Evolutionary conservation across 192 early-diverging fungal species (phyloP).

Genomic region (Dispira parvispora): DNA sequence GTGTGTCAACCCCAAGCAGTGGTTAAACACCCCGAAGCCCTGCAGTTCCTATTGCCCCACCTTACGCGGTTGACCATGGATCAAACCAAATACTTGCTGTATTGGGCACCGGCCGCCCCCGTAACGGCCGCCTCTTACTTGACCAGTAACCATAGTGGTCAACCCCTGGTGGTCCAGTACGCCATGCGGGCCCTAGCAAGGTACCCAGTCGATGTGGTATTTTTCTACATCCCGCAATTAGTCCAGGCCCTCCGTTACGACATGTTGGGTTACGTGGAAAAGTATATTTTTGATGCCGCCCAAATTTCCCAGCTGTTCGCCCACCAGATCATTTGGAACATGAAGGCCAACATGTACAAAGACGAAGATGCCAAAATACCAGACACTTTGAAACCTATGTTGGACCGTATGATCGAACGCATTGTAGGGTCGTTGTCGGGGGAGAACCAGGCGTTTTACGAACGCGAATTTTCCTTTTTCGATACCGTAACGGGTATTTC

Average conservation of each 20-base stretch:
- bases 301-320: constrained; percentile 92
- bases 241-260: constrained; percentile 91
- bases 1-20: constrained; percentile 43
- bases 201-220: constrained; percentile 84
- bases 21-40: constrained; percentile 51
- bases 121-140: constrained; percentile 73
- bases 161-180: constrained; percentile 92
- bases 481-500: constrained; percentile 91
- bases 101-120: constrained; percentile 81
- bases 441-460: constrained; percentile 76
- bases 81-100: constrained; percentile 51
- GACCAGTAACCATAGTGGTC: constrained; percentile 45
- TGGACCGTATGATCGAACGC: constrained; percentile 75
- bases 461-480: constrained; percentile 96
- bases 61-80: constrained; percentile 12
- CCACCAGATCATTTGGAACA: constrained; percentile 99
- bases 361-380: constrained; percentile 41
- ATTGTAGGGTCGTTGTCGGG: constrained; percentile 72
- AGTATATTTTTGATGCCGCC: constrained; percentile 86
- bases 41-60: constrained; percentile 56
- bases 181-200: constrained; percentile 78
- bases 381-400: constrained; percentile 73
- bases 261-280: constrained; percentile 79
- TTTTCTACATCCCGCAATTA: constrained; percentile 98
- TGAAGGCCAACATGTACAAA: constrained; percentile 95